Percentiles rank a stretch among this genome's conserved stretches.
Evolutionary conservation across 257 asterid species (phyloP).

Genomic region (Nicotiana benthamiana): DNA sequence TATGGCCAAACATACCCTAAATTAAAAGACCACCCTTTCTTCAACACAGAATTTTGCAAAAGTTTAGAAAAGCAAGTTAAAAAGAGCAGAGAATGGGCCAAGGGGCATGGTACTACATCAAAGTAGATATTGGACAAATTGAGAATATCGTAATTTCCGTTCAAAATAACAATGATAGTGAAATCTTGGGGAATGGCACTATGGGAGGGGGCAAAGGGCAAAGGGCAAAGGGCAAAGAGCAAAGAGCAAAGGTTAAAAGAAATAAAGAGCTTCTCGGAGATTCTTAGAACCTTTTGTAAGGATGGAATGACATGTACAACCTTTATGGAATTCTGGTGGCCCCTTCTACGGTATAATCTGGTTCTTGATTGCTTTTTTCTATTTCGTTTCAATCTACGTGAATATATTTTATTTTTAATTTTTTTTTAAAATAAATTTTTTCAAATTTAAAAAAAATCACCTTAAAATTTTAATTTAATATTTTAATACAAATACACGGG

Average conservation of each 20-base stretch:
- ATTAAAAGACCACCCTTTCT: background rate
- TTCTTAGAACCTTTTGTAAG: constrained; percentile 10
- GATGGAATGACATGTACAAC: constrained; percentile 37
- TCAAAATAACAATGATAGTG: background rate
- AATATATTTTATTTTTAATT: too few species aligned
- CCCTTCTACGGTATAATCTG: constrained; percentile 27
- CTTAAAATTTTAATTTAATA: too few species aligned
- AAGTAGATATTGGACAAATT: background rate
- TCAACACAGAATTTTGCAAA: background rate
- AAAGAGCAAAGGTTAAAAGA: too few species aligned
- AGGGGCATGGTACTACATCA: too few species aligned
- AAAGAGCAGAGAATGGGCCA: background rate
- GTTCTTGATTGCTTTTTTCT: constrained; percentile 13
- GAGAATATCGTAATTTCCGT: background rate
- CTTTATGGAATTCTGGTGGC: constrained; percentile 29
- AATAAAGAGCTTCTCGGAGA: background rate
- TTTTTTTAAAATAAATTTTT: too few species aligned
- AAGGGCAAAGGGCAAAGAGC: too few species aligned
- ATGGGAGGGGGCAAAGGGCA: background rate
- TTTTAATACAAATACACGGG: too few species aligned
- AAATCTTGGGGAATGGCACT: background rate
- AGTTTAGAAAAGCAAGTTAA: background rate
- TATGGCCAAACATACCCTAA: too few species aligned
- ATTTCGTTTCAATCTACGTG: background rate
- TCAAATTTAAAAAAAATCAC: too few species aligned